A percentile compares a stretch with the other conserved stretches of the same genome.
Evolutionary conservation across 306 rosid species (phyloP).

Genomic region (Crotalaria pallida): DNA sequence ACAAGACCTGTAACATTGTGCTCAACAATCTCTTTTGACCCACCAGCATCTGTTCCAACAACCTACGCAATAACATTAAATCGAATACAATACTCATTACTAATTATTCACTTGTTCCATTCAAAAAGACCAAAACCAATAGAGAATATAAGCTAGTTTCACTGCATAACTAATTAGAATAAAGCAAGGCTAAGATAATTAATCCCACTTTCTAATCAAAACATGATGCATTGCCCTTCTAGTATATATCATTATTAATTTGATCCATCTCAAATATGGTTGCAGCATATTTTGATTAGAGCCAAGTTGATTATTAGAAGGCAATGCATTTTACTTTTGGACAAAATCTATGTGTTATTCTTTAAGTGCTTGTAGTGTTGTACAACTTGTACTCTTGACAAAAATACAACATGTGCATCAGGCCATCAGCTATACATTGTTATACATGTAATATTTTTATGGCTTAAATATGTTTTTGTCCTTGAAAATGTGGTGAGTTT

Average conservation of each 20-base stretch:
- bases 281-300: neutral
- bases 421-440: too few species aligned
- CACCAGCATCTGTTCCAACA: conserved; percentile 91
- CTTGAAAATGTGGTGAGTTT: too few species aligned
- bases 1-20: conserved; percentile 87
- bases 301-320: neutral
- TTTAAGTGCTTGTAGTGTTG: too few species aligned
- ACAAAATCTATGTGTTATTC: too few species aligned
- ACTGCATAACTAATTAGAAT: neutral
- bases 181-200: neutral
- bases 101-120: neutral
- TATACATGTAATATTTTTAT: too few species aligned
- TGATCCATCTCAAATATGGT: neutral
- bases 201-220: too few species aligned
- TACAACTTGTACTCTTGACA: too few species aligned
- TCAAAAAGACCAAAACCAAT: neutral
- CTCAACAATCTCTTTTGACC: conserved; percentile 82
- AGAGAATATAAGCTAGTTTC: neutral
- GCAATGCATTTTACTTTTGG: neutral
- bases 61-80: conserved; percentile 46
- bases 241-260: too few species aligned
- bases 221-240: too few species aligned
- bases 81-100: neutral
- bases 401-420: too few species aligned
- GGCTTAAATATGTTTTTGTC: too few species aligned